Conservation (phyloP, 192 early-diverging fungal genomes). For the Backusella morwellensis region DNA sequence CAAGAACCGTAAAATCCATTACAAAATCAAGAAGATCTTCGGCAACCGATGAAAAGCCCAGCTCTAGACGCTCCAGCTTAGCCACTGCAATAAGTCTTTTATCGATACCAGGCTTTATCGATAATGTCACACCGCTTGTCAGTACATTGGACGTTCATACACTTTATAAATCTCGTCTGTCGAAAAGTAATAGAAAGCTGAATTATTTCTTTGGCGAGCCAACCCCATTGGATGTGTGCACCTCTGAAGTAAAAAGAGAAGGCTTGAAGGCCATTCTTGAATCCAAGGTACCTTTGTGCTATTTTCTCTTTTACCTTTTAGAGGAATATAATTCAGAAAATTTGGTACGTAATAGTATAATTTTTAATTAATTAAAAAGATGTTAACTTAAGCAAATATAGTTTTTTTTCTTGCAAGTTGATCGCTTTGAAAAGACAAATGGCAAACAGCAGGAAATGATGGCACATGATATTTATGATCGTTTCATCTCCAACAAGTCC, state of each 20-base stretch:
- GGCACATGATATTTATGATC: conserved; percentile 45
- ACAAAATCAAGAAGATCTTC: conserved; percentile 11
- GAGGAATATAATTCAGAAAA: conserved; percentile 52
- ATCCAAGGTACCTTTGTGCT: conserved; percentile 47
- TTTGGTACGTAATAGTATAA: conserved; percentile 34
- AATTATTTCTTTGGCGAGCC: conserved; percentile 45
- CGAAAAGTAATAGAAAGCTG: conserved; percentile 33
- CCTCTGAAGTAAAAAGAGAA: conserved; percentile 41
- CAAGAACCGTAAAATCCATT: conserved; percentile 10
- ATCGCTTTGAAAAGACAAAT: conserved; percentile 35
- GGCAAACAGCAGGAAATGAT: conserved; percentile 19
- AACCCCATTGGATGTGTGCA: conserved; percentile 47
- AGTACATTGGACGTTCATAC: conserved; percentile 29
- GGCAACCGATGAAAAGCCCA: neutral
- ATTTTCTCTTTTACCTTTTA: conserved; percentile 48
- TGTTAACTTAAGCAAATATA: neutral
- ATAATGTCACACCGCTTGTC: neutral
- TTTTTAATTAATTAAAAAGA: neutral
- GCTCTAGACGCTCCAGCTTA: neutral
- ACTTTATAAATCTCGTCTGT: conserved; percentile 31
- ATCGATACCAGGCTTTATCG: conserved; percentile 2
- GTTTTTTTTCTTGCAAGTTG: conserved; percentile 53
- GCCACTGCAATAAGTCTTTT: conserved; percentile 1
- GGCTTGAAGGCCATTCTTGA: conserved; percentile 49
- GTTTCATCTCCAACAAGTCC: conserved; percentile 40